A percentile compares a stretch with the other conserved stretches of the same genome.
Evolutionary conservation across 345 rosid genomes (phyloP).

Genomic region (Aquilaria sinensis): DNA sequence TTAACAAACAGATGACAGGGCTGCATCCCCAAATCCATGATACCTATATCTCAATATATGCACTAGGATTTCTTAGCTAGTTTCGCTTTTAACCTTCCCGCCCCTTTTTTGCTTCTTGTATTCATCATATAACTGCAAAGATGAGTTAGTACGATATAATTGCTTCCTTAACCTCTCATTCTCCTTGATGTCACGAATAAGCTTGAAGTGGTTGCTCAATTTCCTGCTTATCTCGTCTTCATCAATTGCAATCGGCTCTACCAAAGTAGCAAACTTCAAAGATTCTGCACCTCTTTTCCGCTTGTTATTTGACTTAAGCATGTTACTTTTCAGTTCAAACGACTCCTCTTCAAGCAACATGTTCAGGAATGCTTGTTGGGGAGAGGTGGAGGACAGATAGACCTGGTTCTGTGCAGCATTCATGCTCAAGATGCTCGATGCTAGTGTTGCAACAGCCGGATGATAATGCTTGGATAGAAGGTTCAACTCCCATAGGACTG

Average conservation of each 20-base stretch:
- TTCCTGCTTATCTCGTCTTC: constrained; percentile 50
- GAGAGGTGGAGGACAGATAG: constrained; percentile 41
- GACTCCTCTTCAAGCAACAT: constrained; percentile 52
- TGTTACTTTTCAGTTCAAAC: constrained; percentile 28
- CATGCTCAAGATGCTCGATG: constrained; percentile 57
- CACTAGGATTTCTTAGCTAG: too few relatives aligned
- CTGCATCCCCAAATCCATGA: too few relatives aligned
- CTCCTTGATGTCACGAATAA: constrained; percentile 50
- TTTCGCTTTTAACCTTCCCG: constrained; percentile 20
- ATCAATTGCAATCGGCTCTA: constrained; percentile 18
- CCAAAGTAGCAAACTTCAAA: constrained; percentile 2
- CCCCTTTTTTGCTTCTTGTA: constrained; percentile 35
- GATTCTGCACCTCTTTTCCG: constrained; percentile 36
- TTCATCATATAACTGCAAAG: constrained; percentile 42
- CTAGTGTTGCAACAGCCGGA: constrained; percentile 57
- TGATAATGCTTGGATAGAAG: constrained; percentile 79
- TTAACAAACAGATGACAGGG: too few relatives aligned
- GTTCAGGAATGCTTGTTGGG: constrained; percentile 69
- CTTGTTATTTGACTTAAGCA: constrained; percentile 44
- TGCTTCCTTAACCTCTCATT: constrained; percentile 47
- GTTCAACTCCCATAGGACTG: constrained; percentile 89
- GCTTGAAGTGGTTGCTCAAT: constrained; percentile 42
- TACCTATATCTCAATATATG: too few relatives aligned
- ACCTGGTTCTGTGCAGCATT: constrained; percentile 54
- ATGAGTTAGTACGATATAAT: constrained; percentile 22